phyloP scores from a whole-genome alignment of 495 filamentous ascomycete genomes.

The Chaetomidium leptoderma region DNA sequence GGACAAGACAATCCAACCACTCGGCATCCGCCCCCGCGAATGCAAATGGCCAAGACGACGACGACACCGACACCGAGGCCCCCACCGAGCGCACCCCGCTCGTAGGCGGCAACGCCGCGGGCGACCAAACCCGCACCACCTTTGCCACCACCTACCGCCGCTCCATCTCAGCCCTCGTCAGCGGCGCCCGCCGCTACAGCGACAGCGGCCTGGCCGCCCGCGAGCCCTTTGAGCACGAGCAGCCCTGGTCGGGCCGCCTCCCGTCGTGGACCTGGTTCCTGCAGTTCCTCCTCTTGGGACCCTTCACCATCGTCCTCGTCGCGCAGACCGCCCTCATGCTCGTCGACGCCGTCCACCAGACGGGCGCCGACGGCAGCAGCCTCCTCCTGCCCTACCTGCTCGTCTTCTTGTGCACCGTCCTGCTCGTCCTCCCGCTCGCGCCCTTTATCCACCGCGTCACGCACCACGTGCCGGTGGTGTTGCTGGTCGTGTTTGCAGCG shows the following conservation, averaged over 20 bases:
- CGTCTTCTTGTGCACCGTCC: conserved; percentile 59
- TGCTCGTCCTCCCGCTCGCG: conserved; percentile 71
- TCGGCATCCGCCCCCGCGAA: conserved; percentile 24
- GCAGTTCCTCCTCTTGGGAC: conserved; percentile 76
- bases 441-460: conserved; percentile 86
- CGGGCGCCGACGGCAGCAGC: conserved; percentile 69
- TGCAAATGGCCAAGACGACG: conserved; percentile 40
- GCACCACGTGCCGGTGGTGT: conserved; percentile 72
- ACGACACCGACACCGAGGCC: conserved; percentile 49
- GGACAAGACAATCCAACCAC: conserved; percentile 18
- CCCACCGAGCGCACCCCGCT: conserved; percentile 79
- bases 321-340: conserved; percentile 72
- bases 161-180: conserved; percentile 42
- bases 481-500: conserved; percentile 67
- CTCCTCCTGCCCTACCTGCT: conserved; percentile 64
- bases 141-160: conserved; percentile 65
- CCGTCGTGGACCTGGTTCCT: conserved; percentile 82
- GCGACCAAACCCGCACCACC: conserved; percentile 54
- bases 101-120: conserved; percentile 43
- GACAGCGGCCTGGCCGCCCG: conserved; percentile 11
- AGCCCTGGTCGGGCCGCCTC: conserved; percentile 74
- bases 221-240: conserved; percentile 68
- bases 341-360: conserved; percentile 69
- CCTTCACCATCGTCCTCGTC: conserved; percentile 68
- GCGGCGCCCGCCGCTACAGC: conserved; percentile 29